These are phyloP conservation scores for Vicia faba DNA, from an alignment of 306 rosid species.

Conservation along the genomic window DNA sequence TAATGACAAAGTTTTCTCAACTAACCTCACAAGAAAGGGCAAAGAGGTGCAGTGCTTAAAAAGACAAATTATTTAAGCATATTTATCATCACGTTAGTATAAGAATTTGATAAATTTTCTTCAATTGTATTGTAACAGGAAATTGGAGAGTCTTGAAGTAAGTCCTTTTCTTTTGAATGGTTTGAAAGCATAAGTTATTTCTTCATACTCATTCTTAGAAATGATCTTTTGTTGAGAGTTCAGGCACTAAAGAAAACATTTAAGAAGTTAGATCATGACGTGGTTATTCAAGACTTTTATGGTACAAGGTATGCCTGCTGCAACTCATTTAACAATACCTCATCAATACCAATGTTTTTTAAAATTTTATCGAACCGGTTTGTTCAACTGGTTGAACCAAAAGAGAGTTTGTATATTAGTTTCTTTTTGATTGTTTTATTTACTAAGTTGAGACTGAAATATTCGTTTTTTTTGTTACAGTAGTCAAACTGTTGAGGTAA, in stretches of 20 bases:
- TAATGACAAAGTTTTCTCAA: slow-evolving; percentile 75
- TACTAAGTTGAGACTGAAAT: slow-evolving; percentile 5
- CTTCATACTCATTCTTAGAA: slow-evolving; percentile 24
- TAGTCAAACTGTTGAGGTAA: slow-evolving; percentile 75
- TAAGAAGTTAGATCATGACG: slow-evolving; percentile 55
- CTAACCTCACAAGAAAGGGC: slow-evolving; percentile 81
- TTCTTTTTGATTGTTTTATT: no score
- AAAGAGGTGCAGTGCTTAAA: slow-evolving; percentile 65
- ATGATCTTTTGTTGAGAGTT: slow-evolving; percentile 42
- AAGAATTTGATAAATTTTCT: slow-evolving; percentile 24
- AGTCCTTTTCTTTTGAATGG: slow-evolving; percentile 41
- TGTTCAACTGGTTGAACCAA: background rate
- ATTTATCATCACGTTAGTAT: no score
- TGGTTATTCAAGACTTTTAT: slow-evolving; percentile 64
- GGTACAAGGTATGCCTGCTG: slow-evolving; percentile 59
- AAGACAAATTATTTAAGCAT: slow-evolving; percentile 6
- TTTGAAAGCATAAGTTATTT: background rate
- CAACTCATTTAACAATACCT: slow-evolving; percentile 4
- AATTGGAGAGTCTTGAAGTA: slow-evolving; percentile 85
- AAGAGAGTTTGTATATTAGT: no score
- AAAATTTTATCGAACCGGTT: background rate
- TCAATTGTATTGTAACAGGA: slow-evolving; percentile 59
- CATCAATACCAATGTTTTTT: background rate
- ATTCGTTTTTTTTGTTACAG: slow-evolving; percentile 48
- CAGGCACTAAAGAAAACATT: slow-evolving; percentile 33